Evolutionary conservation across 495 filamentous ascomycete species (phyloP).

Genomic region (Penicillium arizonense): DNA sequence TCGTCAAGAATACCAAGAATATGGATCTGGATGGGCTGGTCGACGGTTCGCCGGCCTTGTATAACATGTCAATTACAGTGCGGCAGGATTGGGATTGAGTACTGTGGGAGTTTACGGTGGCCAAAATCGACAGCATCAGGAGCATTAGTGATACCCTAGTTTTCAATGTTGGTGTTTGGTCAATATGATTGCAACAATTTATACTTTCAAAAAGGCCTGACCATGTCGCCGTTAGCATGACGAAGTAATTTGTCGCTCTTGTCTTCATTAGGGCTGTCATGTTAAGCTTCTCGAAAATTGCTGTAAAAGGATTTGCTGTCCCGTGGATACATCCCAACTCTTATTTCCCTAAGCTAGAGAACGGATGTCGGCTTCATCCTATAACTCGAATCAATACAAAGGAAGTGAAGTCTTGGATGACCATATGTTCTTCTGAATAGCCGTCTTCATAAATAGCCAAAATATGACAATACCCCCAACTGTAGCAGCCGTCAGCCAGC

Average conservation of each 20-base stretch:
- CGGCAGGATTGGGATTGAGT: not conserved
- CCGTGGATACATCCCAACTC: not conserved
- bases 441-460: not conserved
- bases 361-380: too few relatives aligned
- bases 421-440: not conserved
- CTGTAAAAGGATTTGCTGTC: not conserved
- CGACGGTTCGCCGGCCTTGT: constrained; percentile 62
- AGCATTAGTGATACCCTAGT: constrained; percentile 27
- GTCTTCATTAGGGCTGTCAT: not conserved
- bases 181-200: not conserved
- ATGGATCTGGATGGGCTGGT: constrained; percentile 74
- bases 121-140: constrained; percentile 3
- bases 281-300: not conserved
- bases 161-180: constrained; percentile 11
- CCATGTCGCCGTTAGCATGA: not conserved
- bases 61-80: constrained; percentile 8
- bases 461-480: not conserved
- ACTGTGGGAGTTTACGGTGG: constrained; percentile 10
- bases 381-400: too few relatives aligned
- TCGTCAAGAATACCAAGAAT: constrained; percentile 85
- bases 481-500: not conserved
- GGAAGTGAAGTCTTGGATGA: too few relatives aligned
- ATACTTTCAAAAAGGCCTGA: not conserved
- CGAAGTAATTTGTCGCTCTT: constrained; percentile 3
- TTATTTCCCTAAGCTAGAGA: too few relatives aligned